Conservation (phyloP, 2,329 filamentous ascomycete genomes). For the Penicillium expansum region DNA sequence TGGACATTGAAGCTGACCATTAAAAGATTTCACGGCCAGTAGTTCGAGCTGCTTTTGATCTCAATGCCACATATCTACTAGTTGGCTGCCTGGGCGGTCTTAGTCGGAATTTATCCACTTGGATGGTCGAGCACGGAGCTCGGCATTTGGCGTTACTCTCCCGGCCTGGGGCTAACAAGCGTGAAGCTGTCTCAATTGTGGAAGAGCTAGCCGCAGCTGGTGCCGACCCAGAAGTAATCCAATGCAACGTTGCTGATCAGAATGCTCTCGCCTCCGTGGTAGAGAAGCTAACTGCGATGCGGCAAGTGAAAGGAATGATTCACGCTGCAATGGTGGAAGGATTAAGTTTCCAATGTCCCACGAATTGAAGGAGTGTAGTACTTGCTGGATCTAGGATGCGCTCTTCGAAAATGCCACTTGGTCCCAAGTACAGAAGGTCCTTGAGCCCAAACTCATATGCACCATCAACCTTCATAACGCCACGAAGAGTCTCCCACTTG, state of each 20-base stretch:
- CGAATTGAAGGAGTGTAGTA: too few species aligned
- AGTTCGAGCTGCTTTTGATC: not conserved
- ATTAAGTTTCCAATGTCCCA: not conserved
- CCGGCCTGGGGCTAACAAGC: conserved; percentile 4
- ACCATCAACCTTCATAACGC: conserved; percentile 18
- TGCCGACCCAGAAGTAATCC: not conserved
- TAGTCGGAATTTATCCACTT: conserved; percentile 10
- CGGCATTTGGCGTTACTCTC: conserved; percentile 15
- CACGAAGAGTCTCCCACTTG: not conserved
- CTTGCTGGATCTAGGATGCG: too few species aligned
- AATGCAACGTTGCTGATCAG: not conserved
- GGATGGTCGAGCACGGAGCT: conserved; percentile 20
- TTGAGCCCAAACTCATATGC: conserved; percentile 13
- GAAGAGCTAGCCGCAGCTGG: conserved; percentile 2
- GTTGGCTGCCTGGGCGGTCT: conserved; percentile 19
- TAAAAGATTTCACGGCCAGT: not conserved
- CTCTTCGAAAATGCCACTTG: too few species aligned
- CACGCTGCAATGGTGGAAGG: not conserved
- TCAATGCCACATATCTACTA: not conserved
- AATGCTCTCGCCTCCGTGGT: too few species aligned
- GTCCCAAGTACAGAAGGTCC: not conserved
- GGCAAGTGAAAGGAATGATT: too few species aligned
- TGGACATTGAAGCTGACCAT: not conserved
- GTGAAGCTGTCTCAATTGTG: conserved; percentile 6
- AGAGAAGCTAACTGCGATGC: too few species aligned